Percentiles rank a stretch among this genome's conserved stretches.
Evolutionary conservation across 2,329 filamentous ascomycete species (phyloP).

Genomic region (Talaromyces amestolkiae): DNA sequence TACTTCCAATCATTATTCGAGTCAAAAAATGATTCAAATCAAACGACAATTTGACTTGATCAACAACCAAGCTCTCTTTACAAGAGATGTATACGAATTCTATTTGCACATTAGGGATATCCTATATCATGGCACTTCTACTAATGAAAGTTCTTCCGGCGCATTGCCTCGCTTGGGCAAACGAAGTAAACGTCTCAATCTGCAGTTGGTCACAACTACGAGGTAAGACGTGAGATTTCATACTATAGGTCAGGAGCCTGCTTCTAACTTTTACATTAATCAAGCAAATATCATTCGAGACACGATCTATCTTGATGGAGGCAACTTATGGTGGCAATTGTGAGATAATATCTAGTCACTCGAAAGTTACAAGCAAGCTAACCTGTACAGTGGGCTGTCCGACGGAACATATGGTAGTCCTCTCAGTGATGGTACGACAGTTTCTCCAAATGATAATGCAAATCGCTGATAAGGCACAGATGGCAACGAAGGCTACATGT

Average conservation of each 20-base stretch:
- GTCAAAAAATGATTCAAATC: background rate
- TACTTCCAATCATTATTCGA: background rate
- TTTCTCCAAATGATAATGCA: background rate
- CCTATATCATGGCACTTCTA: background rate
- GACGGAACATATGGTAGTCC: constrained; percentile 41
- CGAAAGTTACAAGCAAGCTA: background rate
- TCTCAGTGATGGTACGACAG: constrained; percentile 41
- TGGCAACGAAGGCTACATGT: constrained; percentile 54
- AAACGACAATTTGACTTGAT: background rate
- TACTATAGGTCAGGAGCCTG: background rate
- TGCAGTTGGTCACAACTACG: constrained; percentile 55
- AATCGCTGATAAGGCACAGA: constrained; percentile 34
- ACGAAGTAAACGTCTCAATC: constrained; percentile 58
- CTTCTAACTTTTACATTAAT: background rate
- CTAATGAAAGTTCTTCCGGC: background rate
- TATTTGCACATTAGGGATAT: background rate
- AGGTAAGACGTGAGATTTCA: constrained; percentile 27
- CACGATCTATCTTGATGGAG: constrained; percentile 65
- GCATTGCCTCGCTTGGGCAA: constrained; percentile 21
- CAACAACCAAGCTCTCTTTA: background rate
- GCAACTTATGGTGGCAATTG: constrained; percentile 54
- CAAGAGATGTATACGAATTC: constrained; percentile 2
- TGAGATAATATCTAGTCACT: constrained; percentile 17
- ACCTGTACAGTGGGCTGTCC: constrained; percentile 38
- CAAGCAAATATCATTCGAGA: constrained; percentile 60